A percentile compares a stretch with the other conserved stretches of the same genome.
These are phyloP conservation scores for Viscum album DNA, from an alignment of 177 flowering plant species.

Conservation along the genomic window DNA sequence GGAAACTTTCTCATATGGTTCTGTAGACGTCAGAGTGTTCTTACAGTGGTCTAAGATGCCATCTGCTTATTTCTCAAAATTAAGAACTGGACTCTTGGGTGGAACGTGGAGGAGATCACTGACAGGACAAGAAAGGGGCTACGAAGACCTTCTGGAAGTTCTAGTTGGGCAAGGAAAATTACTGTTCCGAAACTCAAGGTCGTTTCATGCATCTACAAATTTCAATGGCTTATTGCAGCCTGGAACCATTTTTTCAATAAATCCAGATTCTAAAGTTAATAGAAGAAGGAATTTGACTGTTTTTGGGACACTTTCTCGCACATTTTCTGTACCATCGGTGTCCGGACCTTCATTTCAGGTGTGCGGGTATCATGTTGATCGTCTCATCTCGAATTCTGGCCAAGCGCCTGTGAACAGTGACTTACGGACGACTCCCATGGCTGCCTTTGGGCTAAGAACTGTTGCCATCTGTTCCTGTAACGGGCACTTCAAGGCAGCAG, in stretches of 20 bases:
- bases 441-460: constrained; percentile 28
- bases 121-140: constrained; percentile 27
- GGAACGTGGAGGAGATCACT: constrained; percentile 23
- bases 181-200: constrained; percentile 33
- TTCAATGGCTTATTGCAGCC: constrained; percentile 28
- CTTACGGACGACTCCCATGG: constrained; percentile 24
- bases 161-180: constrained; percentile 35
- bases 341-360: constrained; percentile 66
- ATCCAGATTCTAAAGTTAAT: constrained; percentile 33
- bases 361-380: constrained; percentile 60
- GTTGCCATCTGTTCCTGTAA: constrained; percentile 14
- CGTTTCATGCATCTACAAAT: constrained; percentile 28
- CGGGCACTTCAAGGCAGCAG: constrained; percentile 8
- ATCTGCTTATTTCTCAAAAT: constrained; percentile 32
- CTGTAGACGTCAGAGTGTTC: constrained; percentile 17
- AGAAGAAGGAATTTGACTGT: constrained; percentile 33
- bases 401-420: constrained; percentile 13
- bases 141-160: constrained; percentile 30
- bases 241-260: constrained; percentile 29
- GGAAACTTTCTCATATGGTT: constrained; percentile 3
- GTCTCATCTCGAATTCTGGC: constrained; percentile 20
- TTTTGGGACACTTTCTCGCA: constrained; percentile 63
- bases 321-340: constrained; percentile 64
- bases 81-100: constrained; percentile 30
- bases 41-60: constrained; percentile 55